phyloP scores from a whole-genome alignment of 2,329 filamentous ascomycete species.

The Epichloe uncinata region DNA sequence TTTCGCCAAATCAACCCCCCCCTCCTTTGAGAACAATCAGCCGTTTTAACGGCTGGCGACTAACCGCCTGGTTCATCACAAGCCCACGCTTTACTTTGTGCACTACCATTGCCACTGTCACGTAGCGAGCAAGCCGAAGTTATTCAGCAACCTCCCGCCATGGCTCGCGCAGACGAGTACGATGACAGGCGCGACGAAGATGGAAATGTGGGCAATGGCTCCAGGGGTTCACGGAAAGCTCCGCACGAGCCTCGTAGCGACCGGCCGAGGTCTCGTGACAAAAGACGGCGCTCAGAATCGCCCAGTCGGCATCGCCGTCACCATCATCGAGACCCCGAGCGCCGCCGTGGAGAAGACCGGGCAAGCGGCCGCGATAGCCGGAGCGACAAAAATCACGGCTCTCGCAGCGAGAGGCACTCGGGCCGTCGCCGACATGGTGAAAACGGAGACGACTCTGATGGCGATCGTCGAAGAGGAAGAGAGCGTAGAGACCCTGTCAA shows the following conservation, averaged over 20 bases:
- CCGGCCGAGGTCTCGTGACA: conserved; percentile 17
- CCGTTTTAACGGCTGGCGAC: too few species aligned
- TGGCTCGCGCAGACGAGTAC: conserved; percentile 16
- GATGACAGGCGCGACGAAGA: conserved; percentile 5
- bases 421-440: conserved; percentile 13
- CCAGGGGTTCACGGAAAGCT: conserved; percentile 9
- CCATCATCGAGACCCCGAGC: conserved; percentile 11
- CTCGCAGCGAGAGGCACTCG: conserved; percentile 19
- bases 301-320: conserved; percentile 8
- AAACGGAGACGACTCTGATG: conserved; percentile 10
- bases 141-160: conserved; percentile 5
- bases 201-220: conserved; percentile 8
- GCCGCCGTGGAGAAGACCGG: conserved; percentile 11
- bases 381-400: conserved; percentile 15
- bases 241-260: conserved; percentile 14
- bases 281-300: conserved; percentile 19
- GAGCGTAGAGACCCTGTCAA: conserved; percentile 12
- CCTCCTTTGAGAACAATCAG: too few species aligned
- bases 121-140: not conserved
- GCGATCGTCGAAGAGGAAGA: conserved; percentile 10
- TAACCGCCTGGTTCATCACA: not conserved
- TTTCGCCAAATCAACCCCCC: not conserved
- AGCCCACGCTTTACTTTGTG: not conserved
- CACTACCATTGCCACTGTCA: conserved; percentile 5
- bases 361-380: conserved; percentile 9